Base-by-base conservation (phyloP, 2,329 filamentous ascomycete species). In the Pyricularia sp. region DNA sequence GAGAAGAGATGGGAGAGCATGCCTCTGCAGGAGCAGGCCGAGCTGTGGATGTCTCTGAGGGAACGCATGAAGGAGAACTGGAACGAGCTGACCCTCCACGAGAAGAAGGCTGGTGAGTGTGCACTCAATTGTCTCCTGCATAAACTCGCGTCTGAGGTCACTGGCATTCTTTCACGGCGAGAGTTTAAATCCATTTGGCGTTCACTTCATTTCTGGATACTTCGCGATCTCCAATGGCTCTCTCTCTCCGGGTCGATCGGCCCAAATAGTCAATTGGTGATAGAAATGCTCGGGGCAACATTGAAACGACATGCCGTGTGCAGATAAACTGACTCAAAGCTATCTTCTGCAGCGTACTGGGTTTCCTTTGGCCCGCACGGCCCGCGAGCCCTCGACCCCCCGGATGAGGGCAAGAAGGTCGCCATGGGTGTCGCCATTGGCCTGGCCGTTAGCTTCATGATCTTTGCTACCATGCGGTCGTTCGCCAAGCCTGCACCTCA, bases 1-100 rank as follows among this genome's bases (percentile, higher is more conserved):
- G 94, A 99, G 88, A 97, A 96, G 88, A 86, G 94, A 83, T 99
- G 94, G 94, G 94, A 99, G 83, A 86, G 83, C 69, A 93, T 97
- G 90, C 93, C 93, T 66, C 91, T 94, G 69, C 92, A 96, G 84
- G 94, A 99, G 86, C 94, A 99, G 87, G 94, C 94, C 71, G 94
- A 99, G 76, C 83, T 99, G 73, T 99, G 94, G 94, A 99, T 99
- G 94, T 84, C 89, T 72, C 84, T 99, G 78, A 87, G 94, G 79
- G 94, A 99, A 82, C 89, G 94, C 75, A 99, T 99, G 94, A 97
- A 96, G 90, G 87, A 85, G 73, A 92, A 91, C 83, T 99, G 94
- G 94, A 86, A 88, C 75, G 91, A 97, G 75, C 82, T 99, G 82
- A 97, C 94, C 64, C 71, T 96, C 74, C 89, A 94, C 79, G 94